phyloP scores from a whole-genome alignment of 805 yeast genomes.

The Candida broadrunensis region DNA sequence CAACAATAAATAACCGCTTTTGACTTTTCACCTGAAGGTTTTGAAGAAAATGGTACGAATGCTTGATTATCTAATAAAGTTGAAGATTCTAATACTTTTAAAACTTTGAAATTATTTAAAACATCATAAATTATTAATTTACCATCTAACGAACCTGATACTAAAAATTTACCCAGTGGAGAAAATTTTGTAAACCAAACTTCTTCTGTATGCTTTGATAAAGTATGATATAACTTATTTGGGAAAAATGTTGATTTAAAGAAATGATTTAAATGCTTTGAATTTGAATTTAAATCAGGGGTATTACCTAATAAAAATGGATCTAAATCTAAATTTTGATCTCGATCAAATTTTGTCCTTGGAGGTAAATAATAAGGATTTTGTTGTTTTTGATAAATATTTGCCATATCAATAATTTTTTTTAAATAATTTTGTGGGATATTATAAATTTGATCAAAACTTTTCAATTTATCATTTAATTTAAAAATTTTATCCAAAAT shows the following conservation, averaged over 20 bases:
- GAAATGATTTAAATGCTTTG: background rate
- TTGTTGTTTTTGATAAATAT: slow-evolving; percentile 18
- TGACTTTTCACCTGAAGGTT: slow-evolving; percentile 21
- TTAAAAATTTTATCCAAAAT: slow-evolving; percentile 12
- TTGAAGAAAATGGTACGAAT: slow-evolving; percentile 22
- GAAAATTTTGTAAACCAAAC: slow-evolving; percentile 84
- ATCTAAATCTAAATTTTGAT: slow-evolving; percentile 1
- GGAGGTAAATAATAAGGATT: slow-evolving; percentile 29
- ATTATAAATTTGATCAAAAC: slow-evolving; percentile 7
- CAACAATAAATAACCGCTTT: slow-evolving; percentile 59
- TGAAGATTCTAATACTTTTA: slow-evolving; percentile 29
- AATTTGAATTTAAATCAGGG: background rate
- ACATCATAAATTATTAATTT: slow-evolving; percentile 66
- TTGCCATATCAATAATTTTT: slow-evolving; percentile 19
- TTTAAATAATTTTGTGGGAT: slow-evolving; percentile 21
- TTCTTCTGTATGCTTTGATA: slow-evolving; percentile 61
- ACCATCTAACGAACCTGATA: slow-evolving; percentile 73
- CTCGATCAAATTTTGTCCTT: slow-evolving; percentile 11
- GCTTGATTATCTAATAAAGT: slow-evolving; percentile 22
- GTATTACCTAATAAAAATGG: background rate
- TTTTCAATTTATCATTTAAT: slow-evolving; percentile 7
- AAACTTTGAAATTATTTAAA: slow-evolving; percentile 32
- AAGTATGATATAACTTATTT: slow-evolving; percentile 40
- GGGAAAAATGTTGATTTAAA: slow-evolving; percentile 18
- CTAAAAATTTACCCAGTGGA: slow-evolving; percentile 70